phyloP scores from a whole-genome alignment of 106 monocot genomes.

The Dendrobium officinale region DNA sequence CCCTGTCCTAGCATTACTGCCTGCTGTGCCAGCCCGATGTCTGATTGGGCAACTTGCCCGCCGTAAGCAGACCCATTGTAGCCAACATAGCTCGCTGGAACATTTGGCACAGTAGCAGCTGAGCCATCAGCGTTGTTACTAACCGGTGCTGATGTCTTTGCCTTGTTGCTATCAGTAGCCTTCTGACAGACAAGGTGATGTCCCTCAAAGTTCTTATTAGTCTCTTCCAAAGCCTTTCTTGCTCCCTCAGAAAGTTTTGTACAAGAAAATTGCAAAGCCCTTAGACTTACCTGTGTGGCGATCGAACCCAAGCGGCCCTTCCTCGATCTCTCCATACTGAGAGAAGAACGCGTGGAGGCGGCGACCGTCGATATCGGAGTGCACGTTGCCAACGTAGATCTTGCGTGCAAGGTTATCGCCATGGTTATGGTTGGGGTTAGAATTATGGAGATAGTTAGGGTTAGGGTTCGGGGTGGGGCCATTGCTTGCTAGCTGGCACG shows the following conservation, averaged over 20 bases:
- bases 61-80: slow-evolving; percentile 3
- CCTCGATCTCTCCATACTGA: slow-evolving; percentile 33
- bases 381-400: slow-evolving; percentile 24
- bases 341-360: slow-evolving; percentile 19
- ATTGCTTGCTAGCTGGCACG: slow-evolving; percentile 32
- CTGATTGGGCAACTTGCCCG: background rate
- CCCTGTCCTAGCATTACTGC: slow-evolving; percentile 28
- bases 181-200: background rate
- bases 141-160: background rate
- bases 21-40: slow-evolving; percentile 8
- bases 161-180: slow-evolving; percentile 21
- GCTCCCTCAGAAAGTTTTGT: slow-evolving; percentile 16
- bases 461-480: background rate
- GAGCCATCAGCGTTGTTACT: background rate
- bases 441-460: background rate
- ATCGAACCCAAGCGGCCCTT: slow-evolving; percentile 27
- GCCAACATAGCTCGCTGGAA: background rate
- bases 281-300: slow-evolving; percentile 19
- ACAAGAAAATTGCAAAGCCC: slow-evolving; percentile 22
- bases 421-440: background rate
- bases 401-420: slow-evolving; percentile 10
- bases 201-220: slow-evolving; percentile 21
- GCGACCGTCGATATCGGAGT: background rate
- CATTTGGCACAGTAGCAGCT: background rate
- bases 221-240: slow-evolving; percentile 14